Conservation (phyloP, 2,329 filamentous ascomycete species). For the Exutisphaerella laricina region DNA sequence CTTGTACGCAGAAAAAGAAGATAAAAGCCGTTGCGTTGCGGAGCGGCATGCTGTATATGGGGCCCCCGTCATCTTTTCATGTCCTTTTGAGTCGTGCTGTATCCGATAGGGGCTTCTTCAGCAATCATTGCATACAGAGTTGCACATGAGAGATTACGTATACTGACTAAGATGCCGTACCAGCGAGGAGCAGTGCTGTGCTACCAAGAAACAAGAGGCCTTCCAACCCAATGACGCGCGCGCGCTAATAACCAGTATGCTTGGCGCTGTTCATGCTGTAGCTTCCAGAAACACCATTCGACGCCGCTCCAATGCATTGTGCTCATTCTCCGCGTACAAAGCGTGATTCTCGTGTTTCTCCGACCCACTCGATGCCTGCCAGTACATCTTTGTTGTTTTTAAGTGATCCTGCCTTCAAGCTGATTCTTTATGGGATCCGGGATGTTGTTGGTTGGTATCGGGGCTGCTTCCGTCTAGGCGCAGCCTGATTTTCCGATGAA, state of each 20-base stretch:
- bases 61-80: no score
- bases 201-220: background rate
- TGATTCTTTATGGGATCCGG: no score
- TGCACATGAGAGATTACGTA: slow-evolving; percentile 8
- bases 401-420: no score
- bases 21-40: no score
- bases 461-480: slow-evolving; percentile 13
- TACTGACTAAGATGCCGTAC: slow-evolving; percentile 5
- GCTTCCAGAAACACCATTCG: slow-evolving; percentile 1
- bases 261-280: background rate
- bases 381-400: no score
- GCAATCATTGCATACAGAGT: no score
- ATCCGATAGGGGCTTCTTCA: no score
- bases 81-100: no score
- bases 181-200: slow-evolving; percentile 5
- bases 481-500: slow-evolving; percentile 1
- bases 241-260: slow-evolving; percentile 1
- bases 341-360: slow-evolving; percentile 5
- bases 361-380: no score
- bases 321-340: slow-evolving; percentile 11
- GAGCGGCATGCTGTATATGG: no score
- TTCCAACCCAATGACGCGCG: background rate
- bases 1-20: no score
- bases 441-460: slow-evolving; percentile 2
- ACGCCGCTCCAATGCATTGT: slow-evolving; percentile 12